Conservation (phyloP, 73 alveolate species). For the Tetrahymena elliotti region DNA sequence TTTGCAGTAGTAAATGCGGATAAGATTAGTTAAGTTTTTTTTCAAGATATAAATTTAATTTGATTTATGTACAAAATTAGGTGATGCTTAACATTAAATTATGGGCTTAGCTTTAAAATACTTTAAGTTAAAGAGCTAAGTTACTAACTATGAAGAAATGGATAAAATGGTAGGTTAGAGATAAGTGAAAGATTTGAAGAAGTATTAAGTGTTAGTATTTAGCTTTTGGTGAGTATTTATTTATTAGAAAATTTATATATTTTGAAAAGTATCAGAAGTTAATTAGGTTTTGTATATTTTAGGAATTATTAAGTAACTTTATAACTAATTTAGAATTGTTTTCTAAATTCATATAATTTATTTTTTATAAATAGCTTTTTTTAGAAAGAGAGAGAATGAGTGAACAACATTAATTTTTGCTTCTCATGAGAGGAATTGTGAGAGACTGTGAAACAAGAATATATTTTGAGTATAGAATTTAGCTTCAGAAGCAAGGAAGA, state of each 20-base stretch:
- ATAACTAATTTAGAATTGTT: background rate
- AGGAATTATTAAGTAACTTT: background rate
- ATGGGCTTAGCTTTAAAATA: background rate
- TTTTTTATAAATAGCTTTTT: background rate
- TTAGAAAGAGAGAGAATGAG: background rate
- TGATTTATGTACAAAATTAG: background rate
- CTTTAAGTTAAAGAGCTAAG: background rate
- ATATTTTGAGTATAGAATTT: background rate
- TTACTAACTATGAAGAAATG: too few species aligned
- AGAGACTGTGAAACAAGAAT: background rate
- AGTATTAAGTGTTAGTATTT: background rate
- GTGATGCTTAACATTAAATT: background rate
- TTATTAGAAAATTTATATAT: too few species aligned
- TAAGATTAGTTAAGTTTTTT: background rate
- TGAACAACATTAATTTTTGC: background rate
- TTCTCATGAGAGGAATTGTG: background rate
- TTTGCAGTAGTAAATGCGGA: background rate
- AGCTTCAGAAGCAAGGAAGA: background rate
- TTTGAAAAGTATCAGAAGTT: background rate
- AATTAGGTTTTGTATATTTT: background rate
- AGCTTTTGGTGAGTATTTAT: background rate
- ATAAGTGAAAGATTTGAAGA: background rate
- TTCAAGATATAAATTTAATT: background rate
- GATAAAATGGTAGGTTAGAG: background rate
- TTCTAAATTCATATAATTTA: too few species aligned